These are phyloP conservation scores for Alternaria conjuncta DNA, from an alignment of 2,329 filamentous ascomycete genomes.

Conservation along the genomic window DNA sequence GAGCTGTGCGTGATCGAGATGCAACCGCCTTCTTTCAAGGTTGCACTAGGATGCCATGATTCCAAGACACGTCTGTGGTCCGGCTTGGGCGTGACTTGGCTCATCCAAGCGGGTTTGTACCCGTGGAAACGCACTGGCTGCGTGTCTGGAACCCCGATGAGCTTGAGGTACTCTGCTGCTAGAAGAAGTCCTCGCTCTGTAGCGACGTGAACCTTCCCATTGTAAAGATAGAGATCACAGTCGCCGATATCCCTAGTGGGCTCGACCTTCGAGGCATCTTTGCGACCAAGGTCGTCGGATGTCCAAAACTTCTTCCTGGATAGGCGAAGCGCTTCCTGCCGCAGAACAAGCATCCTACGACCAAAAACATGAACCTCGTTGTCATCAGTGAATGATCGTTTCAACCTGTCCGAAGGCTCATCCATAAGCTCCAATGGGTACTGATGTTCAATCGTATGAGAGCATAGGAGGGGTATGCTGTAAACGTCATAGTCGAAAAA, in stretches of 20 bases:
- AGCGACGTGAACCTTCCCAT: constrained; percentile 21
- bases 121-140: constrained; percentile 27
- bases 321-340: not conserved
- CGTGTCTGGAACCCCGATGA: constrained; percentile 20
- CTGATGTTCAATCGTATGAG: constrained; percentile 8
- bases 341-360: constrained; percentile 8
- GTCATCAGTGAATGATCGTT: not conserved
- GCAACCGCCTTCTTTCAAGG: not conserved
- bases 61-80: not conserved
- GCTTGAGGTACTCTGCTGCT: constrained; percentile 20
- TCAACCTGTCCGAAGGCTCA: not conserved
- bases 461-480: constrained; percentile 23
- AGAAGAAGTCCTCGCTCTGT: constrained; percentile 23
- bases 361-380: constrained; percentile 2
- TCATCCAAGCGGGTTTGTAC: constrained; percentile 21
- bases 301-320: constrained; percentile 3
- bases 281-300: constrained; percentile 15
- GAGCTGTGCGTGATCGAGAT: not conserved
- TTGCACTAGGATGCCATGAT: not conserved
- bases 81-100: not conserved
- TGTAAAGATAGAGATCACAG: constrained; percentile 25
- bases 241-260: constrained; percentile 14
- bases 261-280: not conserved
- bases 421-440: not conserved
- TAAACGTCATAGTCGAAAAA: constrained; percentile 12